Evolutionary conservation across 495 filamentous ascomycete genomes (phyloP), one percentile per base, ranked within the genome.

Genomic region (Haplographium delicatum): DNA sequence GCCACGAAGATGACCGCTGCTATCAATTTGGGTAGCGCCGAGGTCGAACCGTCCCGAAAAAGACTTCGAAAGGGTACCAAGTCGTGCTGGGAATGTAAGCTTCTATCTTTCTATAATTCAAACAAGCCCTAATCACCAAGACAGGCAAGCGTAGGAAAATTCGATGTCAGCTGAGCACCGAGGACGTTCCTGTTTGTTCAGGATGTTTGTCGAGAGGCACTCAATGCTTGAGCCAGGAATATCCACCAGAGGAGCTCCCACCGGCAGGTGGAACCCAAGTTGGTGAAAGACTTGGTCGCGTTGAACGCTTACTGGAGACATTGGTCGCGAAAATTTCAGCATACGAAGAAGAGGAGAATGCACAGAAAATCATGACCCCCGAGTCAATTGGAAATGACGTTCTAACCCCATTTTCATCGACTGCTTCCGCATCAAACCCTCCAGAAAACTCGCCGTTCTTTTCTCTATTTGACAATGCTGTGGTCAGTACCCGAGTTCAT

Each of bases 71-170:
- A 77, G 52, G 75, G 75, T 10, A 80, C 75, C 9, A 69, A 71
- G 49, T 78, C 73, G 54, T 80, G 75, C 48, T 75, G 69, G 70
- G 75, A 78, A 67, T 80, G 74, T 76, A 63, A 62, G 65, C 27
- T 30, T 28, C n/a, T 51, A 23, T 24, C 2, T 24, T 18, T 0
- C 24, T 19, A 39, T 24, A 18, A 31, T 5, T 27, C 26, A 20
- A 40, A 15, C n/a, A 26, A 27, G 2, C 31, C 15, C 41, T 56
- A 28, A 46, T 42, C 25, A 25, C 51, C 28, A 28, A 27, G 55
- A 74, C 39, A 43, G 70, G 72, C 50, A 69, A 72, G 44, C 63
- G 70, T 22, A 65, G 72, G 28, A 75, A 75, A 52, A 68, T 71
- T 11, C 64, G 66, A 18, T 75, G 72, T 55, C 65, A 74, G 31